Conservation (phyloP, 371 early-diverging fungal genomes). For the Amoeboaphelidium protococcarum region DNA sequence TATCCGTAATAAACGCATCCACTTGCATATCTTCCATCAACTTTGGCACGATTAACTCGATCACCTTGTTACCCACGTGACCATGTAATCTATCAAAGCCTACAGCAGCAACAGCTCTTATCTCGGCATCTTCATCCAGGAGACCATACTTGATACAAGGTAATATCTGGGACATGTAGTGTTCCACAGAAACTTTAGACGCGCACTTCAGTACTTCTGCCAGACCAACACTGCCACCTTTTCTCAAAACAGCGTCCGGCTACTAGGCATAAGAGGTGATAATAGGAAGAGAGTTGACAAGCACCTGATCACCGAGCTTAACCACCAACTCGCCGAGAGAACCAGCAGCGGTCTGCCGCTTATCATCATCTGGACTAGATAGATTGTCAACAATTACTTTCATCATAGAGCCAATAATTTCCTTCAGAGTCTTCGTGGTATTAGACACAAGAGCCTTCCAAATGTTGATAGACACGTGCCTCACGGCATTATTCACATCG, state of each 20-base stretch:
- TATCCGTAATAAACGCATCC: too few relatives aligned
- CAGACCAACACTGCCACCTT: background rate
- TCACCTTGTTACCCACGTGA: slow-evolving; percentile 57
- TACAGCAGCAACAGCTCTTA: background rate
- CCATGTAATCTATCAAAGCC: slow-evolving; percentile 67
- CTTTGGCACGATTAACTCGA: slow-evolving; percentile 68
- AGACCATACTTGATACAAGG: background rate
- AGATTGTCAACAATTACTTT: slow-evolving; percentile 49
- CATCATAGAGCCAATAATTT: slow-evolving; percentile 67
- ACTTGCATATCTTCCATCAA: slow-evolving; percentile 42
- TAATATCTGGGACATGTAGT: background rate
- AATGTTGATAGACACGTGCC: slow-evolving; percentile 60
- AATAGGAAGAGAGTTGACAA: slow-evolving; percentile 63
- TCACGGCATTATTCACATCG: slow-evolving; percentile 43
- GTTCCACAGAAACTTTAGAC: background rate
- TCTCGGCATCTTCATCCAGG: background rate
- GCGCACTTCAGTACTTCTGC: background rate
- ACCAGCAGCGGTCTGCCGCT: slow-evolving; percentile 42
- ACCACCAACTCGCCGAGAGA: slow-evolving; percentile 82
- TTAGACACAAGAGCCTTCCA: slow-evolving; percentile 87
- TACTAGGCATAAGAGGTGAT: slow-evolving; percentile 8
- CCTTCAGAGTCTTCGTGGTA: slow-evolving; percentile 85
- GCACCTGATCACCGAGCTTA: slow-evolving; percentile 69
- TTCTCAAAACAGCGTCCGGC: background rate
- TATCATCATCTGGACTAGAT: slow-evolving; percentile 34